Evolutionary conservation across 768 basidiomycete species (phyloP).

Genomic region (Lactifluus hygrophoroides): DNA sequence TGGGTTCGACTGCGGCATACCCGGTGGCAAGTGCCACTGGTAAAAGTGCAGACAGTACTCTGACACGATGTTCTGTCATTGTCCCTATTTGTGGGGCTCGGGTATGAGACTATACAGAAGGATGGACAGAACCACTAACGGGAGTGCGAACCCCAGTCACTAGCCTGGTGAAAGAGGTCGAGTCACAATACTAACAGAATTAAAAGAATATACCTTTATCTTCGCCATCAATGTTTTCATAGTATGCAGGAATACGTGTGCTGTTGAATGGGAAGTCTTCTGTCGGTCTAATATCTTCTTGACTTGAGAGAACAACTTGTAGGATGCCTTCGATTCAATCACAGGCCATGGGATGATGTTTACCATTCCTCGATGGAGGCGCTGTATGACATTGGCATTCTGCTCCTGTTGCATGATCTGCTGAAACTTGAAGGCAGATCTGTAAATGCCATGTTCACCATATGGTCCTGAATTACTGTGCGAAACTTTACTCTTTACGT

Average conservation of each 20-base stretch:
- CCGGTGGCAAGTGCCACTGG: conserved; percentile 43
- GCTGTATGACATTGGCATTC: conserved; percentile 53
- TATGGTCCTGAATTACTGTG: background rate
- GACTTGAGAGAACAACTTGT: conserved; percentile 41
- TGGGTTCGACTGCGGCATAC: conserved; percentile 36
- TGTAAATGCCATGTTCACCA: conserved; percentile 21
- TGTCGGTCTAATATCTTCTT: conserved; percentile 43
- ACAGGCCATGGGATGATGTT: conserved; percentile 61
- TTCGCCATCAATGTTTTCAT: conserved; percentile 63
- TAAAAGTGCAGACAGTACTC: conserved; percentile 31
- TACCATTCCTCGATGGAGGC: conserved; percentile 45
- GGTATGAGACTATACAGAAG: background rate
- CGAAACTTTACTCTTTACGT: conserved; percentile 39
- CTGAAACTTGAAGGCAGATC: conserved; percentile 50
- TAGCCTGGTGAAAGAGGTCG: conserved; percentile 32
- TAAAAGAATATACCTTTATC: conserved; percentile 38
- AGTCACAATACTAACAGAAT: background rate
- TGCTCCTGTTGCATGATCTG: conserved; percentile 57
- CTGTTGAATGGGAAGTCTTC: conserved; percentile 38
- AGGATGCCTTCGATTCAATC: conserved; percentile 54
- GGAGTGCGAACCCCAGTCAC: conserved; percentile 58
- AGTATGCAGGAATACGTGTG: conserved; percentile 45
- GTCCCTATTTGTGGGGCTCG: conserved; percentile 31
- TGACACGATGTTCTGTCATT: conserved; percentile 39
- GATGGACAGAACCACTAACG: conserved; percentile 30